Evolutionary conservation across 441 rosid genomes (phyloP).

Genomic region (Mallotus japonicus): DNA sequence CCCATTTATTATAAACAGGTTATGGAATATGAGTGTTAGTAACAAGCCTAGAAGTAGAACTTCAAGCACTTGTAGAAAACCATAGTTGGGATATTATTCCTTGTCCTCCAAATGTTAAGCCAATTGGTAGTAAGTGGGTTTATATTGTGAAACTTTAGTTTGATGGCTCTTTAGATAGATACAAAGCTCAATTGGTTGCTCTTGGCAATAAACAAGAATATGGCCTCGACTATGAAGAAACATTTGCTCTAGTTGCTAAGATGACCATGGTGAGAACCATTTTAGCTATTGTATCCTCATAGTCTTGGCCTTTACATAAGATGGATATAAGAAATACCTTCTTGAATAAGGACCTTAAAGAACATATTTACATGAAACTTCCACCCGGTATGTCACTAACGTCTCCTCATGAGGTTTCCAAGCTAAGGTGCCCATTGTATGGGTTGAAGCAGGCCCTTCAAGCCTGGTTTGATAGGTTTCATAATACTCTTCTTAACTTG

Average conservation of each 20-base stretch:
- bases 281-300: slow-evolving; percentile 8
- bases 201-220: neutral
- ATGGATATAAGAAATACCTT: neutral
- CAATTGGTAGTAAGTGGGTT: slow-evolving; percentile 12
- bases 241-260: slow-evolving; percentile 3
- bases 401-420: neutral
- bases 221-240: slow-evolving; percentile 12
- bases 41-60: neutral
- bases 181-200: neutral
- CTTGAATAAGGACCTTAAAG: neutral
- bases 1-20: no score
- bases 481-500: neutral
- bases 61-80: slow-evolving; percentile 4
- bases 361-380: neutral
- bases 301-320: neutral
- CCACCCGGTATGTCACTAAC: neutral
- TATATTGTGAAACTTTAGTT: slow-evolving; percentile 1
- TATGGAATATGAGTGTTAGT: no score
- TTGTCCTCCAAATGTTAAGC: slow-evolving; percentile 17
- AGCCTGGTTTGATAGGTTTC: slow-evolving; percentile 4
- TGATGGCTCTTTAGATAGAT: slow-evolving; percentile 4
- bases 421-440: neutral
- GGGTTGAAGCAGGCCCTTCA: neutral
- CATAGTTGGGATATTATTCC: slow-evolving; percentile 4
- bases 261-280: slow-evolving; percentile 12